Evolutionary conservation across 2,329 filamentous ascomycete species (phyloP).

Genomic region (Nemania bipapillata): DNA sequence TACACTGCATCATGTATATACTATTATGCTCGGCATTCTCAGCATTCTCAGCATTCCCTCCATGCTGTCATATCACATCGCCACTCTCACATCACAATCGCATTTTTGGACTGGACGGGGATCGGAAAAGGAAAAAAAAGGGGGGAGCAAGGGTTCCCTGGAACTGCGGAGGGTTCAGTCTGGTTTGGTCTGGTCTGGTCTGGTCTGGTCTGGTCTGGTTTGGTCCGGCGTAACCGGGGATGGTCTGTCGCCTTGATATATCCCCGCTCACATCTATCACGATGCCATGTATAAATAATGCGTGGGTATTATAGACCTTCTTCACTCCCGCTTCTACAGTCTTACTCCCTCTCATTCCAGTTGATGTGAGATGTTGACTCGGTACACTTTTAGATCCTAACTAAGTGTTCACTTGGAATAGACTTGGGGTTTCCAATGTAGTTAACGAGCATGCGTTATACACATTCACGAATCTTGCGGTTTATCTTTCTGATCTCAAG

Average conservation of each 20-base stretch:
- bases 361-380: background rate
- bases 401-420: background rate
- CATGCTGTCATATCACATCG: conserved; percentile 7
- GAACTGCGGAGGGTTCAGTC: conserved; percentile 12
- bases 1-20: conserved; percentile 33
- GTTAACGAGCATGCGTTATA: background rate
- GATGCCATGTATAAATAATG: conserved; percentile 1
- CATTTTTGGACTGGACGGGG: conserved; percentile 25
- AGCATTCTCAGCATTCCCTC: conserved; percentile 13
- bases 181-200: conserved; percentile 1
- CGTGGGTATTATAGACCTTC: conserved; percentile 22
- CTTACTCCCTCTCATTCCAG: background rate
- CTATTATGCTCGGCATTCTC: conserved; percentile 16
- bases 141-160: background rate
- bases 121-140: conserved; percentile 2
- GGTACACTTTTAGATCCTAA: too few relatives aligned
- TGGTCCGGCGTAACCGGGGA: background rate
- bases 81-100: conserved; percentile 17
- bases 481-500: conserved; percentile 3
- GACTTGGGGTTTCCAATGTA: background rate
- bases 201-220: conserved; percentile 12
- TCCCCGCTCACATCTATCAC: background rate
- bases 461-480: background rate
- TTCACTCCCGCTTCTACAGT: conserved; percentile 17
- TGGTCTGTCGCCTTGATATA: background rate